phyloP scores from a whole-genome alignment of 2,329 filamentous ascomycete species.

The Diaporthe australafricana region DNA sequence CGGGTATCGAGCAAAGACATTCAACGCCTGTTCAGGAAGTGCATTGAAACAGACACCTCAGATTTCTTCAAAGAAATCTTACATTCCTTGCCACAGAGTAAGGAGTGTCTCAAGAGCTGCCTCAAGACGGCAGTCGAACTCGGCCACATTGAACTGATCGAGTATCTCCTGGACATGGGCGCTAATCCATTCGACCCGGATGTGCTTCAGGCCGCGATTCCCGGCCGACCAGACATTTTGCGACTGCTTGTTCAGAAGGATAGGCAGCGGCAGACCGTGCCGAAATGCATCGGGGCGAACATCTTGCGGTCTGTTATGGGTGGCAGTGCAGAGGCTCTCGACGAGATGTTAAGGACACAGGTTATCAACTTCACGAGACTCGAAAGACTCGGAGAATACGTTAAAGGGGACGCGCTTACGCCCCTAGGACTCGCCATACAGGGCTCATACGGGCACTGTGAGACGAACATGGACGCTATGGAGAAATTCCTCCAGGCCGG shows the following conservation, averaged over 20 bases:
- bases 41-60: background rate
- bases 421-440: background rate
- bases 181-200: background rate
- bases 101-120: accelerated
- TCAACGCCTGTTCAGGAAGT: accelerated
- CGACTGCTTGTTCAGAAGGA: background rate
- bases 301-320: background rate
- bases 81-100: background rate
- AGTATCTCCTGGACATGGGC: background rate
- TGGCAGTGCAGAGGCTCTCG: background rate
- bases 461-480: background rate
- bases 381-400: background rate
- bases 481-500: background rate
- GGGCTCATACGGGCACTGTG: background rate
- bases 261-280: background rate
- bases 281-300: background rate
- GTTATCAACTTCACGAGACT: background rate
- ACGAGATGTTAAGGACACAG: background rate
- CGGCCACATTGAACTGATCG: background rate
- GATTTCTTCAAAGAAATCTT: background rate
- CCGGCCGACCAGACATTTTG: background rate
- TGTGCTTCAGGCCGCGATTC: background rate
- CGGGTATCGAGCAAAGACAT: background rate
- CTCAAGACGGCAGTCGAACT: background rate
- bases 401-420: background rate